A percentile compares a stretch with the other conserved stretches of the same genome.
Conservation (phyloP, 2,329 filamentous ascomycete genomes). For the Biscogniauxia mediterranea region DNA sequence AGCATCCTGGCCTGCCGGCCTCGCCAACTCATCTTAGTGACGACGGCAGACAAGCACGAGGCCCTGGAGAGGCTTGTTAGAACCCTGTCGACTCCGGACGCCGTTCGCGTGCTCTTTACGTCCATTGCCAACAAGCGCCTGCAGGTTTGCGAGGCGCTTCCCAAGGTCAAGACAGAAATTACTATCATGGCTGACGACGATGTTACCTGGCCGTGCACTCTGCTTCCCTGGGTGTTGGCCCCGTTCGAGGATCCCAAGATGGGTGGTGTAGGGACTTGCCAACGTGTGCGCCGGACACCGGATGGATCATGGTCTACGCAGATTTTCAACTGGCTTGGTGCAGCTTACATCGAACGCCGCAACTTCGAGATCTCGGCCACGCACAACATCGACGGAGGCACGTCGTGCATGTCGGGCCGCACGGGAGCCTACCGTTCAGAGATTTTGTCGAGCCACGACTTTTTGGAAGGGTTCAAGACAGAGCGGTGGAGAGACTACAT, state of each 20-base stretch:
- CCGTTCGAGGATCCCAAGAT: conserved; percentile 83
- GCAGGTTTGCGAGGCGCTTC: conserved; percentile 88
- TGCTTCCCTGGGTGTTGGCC: conserved; percentile 88
- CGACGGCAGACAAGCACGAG: conserved; percentile 75
- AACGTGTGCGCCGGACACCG: conserved; percentile 73
- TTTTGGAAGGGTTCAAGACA: conserved; percentile 85
- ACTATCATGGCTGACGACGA: conserved; percentile 95
- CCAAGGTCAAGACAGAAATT: conserved; percentile 77
- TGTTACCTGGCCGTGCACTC: conserved; percentile 83
- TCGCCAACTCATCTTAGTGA: conserved; percentile 77
- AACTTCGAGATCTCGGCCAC: conserved; percentile 98
- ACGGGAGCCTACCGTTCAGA: conserved; percentile 89
- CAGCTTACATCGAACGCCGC: conserved; percentile 86
- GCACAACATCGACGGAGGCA: conserved; percentile 89
- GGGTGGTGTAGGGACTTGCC: conserved; percentile 89
- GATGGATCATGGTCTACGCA: conserved; percentile 57
- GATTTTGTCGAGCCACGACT: conserved; percentile 81
- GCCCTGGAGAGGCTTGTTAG: conserved; percentile 66
- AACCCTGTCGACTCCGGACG: conserved; percentile 54
- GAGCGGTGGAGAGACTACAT: conserved; percentile 88
- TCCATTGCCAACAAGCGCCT: conserved; percentile 91
- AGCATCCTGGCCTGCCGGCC: conserved; percentile 72
- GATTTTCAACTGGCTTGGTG: conserved; percentile 85
- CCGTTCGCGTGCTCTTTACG: conserved; percentile 71
- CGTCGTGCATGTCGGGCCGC: conserved; percentile 94